Evolutionary conservation across 2,329 filamentous ascomycete genomes (phyloP).

Genomic region (Annulohypoxylon truncatum): DNA sequence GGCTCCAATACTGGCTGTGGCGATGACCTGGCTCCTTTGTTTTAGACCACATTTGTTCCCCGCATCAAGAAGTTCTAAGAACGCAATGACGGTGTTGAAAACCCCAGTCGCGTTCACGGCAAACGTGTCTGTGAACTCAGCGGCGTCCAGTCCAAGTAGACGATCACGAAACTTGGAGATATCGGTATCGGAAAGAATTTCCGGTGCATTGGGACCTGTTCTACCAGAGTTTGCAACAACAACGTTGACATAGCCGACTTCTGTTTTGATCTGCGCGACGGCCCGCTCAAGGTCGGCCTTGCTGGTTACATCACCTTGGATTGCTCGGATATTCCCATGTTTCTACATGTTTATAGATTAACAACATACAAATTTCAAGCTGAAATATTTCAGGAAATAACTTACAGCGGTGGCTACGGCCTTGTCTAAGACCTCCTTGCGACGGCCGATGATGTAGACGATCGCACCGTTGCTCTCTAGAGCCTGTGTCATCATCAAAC

Average conservation of each 20-base stretch:
- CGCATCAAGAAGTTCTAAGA: constrained; percentile 68
- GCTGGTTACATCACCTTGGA: constrained; percentile 50
- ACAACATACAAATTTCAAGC: constrained; percentile 34
- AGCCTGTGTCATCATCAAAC: constrained; percentile 61
- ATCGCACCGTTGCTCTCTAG: constrained; percentile 63
- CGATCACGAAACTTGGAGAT: constrained; percentile 36
- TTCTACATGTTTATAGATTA: constrained; percentile 36
- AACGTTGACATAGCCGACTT: constrained; percentile 69
- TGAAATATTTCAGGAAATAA: constrained; percentile 18
- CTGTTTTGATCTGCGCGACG: constrained; percentile 62
- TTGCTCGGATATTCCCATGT: constrained; percentile 45
- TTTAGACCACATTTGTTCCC: constrained; percentile 64
- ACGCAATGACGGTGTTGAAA: constrained; percentile 72
- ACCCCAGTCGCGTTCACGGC: constrained; percentile 69
- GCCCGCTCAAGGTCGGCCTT: constrained; percentile 65
- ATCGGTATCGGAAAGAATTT: constrained; percentile 52
- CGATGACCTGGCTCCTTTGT: constrained; percentile 62
- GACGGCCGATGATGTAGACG: constrained; percentile 64
- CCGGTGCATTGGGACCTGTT: constrained; percentile 46
- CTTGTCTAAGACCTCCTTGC: constrained; percentile 56
- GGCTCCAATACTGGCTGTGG: constrained; percentile 72
- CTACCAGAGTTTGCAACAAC: constrained; percentile 70
- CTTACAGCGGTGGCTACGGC: constrained; percentile 52
- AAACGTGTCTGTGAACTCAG: constrained; percentile 68
- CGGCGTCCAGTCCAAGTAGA: constrained; percentile 50